Evolutionary conservation across 2,329 filamentous ascomycete species (phyloP).

Genomic region (Arthrobotrys musiformis): DNA sequence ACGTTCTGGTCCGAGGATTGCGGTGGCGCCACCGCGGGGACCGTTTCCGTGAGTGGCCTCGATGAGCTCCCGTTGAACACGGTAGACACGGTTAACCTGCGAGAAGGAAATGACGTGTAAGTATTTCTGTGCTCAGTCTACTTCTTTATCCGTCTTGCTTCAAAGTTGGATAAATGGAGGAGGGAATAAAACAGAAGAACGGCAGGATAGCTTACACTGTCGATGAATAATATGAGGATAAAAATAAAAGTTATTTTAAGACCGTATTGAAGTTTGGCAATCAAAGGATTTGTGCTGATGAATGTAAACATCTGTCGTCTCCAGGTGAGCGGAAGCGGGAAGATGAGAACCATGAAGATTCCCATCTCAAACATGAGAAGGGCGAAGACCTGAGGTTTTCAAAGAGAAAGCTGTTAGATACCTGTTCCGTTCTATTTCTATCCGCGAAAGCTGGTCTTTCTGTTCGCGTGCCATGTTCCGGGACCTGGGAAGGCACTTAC

Average conservation of each 20-base stretch:
- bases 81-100: slow-evolving; percentile 81
- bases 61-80: slow-evolving; percentile 88
- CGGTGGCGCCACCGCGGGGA: slow-evolving; percentile 65
- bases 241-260: slow-evolving; percentile 99
- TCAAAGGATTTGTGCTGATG: slow-evolving; percentile 85
- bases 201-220: slow-evolving; percentile 79
- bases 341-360: slow-evolving; percentile 80
- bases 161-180: no score
- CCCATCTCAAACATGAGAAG: slow-evolving; percentile 85
- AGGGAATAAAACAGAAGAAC: no score
- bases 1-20: slow-evolving; percentile 88
- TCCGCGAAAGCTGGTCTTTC: neutral
- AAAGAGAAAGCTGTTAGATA: neutral
- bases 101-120: neutral
- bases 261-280: slow-evolving; percentile 96
- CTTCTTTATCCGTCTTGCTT: no score
- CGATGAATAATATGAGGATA: slow-evolving; percentile 96
- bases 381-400: slow-evolving; percentile 78
- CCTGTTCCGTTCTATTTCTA: neutral
- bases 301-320: slow-evolving; percentile 93
- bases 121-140: no score
- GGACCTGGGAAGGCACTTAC: slow-evolving; percentile 61
- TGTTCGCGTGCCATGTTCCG: slow-evolving; percentile 9
- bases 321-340: slow-evolving; percentile 87
- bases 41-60: slow-evolving; percentile 61